phyloP scores from a whole-genome alignment of 306 rosid species.

The Cucumis sativus region DNA sequence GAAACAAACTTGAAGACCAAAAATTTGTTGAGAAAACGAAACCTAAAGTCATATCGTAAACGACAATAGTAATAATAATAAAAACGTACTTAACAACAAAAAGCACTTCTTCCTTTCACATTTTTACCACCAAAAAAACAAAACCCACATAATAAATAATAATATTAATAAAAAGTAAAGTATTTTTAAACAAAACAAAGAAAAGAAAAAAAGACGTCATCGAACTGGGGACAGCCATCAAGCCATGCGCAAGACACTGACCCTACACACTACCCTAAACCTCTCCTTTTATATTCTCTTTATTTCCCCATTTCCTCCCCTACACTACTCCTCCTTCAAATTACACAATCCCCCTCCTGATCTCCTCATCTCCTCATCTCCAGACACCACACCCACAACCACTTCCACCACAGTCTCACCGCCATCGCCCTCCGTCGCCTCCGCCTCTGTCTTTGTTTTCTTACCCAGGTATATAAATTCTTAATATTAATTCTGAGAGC shows the following conservation, averaged over 20 bases:
- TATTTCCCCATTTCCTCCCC: constrained; percentile 18
- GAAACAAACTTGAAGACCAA: not conserved
- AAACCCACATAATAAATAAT: not conserved
- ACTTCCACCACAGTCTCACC: not conserved
- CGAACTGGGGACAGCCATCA: constrained; percentile 49
- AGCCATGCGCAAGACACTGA: constrained; percentile 91
- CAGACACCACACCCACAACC: not conserved
- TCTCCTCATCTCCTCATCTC: not conserved
- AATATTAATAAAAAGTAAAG: not conserved
- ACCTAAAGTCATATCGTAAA: not conserved
- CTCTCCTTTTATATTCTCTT: constrained; percentile 33
- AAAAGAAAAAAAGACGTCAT: constrained; percentile 12
- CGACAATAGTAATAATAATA: not conserved
- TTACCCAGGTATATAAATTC: constrained; percentile 4
- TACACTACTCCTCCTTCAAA: constrained; percentile 15
- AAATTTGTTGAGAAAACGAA: not conserved
- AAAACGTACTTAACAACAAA: not conserved
- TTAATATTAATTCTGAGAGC: not conserved
- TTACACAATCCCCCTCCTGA: not conserved
- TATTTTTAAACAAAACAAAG: no score
- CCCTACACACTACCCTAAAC: constrained; percentile 25
- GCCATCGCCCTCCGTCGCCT: not conserved
- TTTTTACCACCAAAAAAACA: not conserved
- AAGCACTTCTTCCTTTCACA: not conserved
- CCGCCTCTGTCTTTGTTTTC: not conserved